These are phyloP conservation scores for Fraxinus quadrangulata DNA, from an alignment of 257 asterid species.

Conservation along the genomic window DNA sequence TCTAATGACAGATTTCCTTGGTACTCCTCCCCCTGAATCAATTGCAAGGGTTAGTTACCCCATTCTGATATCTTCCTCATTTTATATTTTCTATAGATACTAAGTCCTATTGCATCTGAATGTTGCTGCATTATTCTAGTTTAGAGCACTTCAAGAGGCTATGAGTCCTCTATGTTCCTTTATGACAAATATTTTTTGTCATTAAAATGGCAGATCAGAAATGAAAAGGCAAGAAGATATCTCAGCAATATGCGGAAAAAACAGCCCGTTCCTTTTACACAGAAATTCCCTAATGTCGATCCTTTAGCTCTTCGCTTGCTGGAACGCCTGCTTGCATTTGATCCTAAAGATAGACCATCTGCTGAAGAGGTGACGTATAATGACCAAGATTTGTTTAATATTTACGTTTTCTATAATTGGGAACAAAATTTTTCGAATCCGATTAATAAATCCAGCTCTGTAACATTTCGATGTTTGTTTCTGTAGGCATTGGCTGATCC, in stretches of 20 bases:
- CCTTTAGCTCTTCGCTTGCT: constrained; percentile 78
- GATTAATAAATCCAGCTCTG: background rate
- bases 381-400: constrained; percentile 13
- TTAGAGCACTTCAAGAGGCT: constrained; percentile 8
- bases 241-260: constrained; percentile 86
- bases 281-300: constrained; percentile 75
- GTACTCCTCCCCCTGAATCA: constrained; percentile 90
- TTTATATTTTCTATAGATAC: background rate
- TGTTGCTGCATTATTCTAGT: background rate
- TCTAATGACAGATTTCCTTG: constrained; percentile 89
- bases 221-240: constrained; percentile 96
- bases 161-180: background rate
- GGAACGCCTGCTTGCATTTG: constrained; percentile 85
- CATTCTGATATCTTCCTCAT: background rate
- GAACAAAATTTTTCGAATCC: background rate
- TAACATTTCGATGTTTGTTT: constrained; percentile 22
- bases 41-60: constrained; percentile 69
- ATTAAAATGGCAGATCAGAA: constrained; percentile 79
- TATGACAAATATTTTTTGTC: constrained; percentile 24
- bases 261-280: constrained; percentile 70
- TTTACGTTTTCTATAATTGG: background rate
- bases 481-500: constrained; percentile 81
- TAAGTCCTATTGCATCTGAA: constrained; percentile 5
- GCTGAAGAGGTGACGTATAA: constrained; percentile 73
- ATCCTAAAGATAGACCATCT: constrained; percentile 91